Evolutionary conservation across 805 yeast species (phyloP).

Genomic region (Saccharomycopsis sp.): DNA sequence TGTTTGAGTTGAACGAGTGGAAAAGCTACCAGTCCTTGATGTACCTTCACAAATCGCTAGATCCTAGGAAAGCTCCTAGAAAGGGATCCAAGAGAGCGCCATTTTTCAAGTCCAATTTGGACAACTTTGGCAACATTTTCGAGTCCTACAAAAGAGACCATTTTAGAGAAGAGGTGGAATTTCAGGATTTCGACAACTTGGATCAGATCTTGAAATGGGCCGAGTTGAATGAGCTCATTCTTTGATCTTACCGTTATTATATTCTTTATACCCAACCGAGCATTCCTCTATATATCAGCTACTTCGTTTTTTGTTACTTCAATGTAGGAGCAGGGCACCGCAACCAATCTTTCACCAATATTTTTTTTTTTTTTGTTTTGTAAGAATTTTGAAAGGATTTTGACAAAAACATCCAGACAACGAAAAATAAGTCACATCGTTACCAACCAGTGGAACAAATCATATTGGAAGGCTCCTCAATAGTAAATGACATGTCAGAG

Average conservation of each 20-base stretch:
- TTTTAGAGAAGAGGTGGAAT: conserved; percentile 22
- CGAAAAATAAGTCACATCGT: neutral
- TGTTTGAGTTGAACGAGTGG: conserved; percentile 21
- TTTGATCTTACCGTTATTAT: too few species aligned
- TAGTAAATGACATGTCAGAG: neutral
- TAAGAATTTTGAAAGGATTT: neutral
- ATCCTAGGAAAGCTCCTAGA: conserved; percentile 26
- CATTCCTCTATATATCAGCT: too few species aligned
- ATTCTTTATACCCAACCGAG: too few species aligned
- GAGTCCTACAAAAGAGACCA: conserved; percentile 9
- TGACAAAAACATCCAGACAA: neutral
- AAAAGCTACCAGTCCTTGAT: conserved; percentile 20
- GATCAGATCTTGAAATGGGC: conserved; percentile 24
- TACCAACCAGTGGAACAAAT: neutral
- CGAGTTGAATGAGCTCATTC: conserved; percentile 16
- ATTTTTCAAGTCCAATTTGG: conserved; percentile 12
- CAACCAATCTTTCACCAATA: too few species aligned
- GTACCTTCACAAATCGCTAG: conserved; percentile 28
- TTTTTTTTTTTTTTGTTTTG: neutral
- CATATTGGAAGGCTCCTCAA: neutral
- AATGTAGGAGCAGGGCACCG: too few species aligned
- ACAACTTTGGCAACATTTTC: conserved; percentile 14
- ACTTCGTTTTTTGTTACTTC: too few species aligned
- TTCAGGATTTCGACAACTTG: conserved; percentile 25
- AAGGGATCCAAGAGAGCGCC: conserved; percentile 6